Base-by-base conservation (phyloP, 495 filamentous ascomycete species). In the Penicillium atrosanguineum region DNA sequence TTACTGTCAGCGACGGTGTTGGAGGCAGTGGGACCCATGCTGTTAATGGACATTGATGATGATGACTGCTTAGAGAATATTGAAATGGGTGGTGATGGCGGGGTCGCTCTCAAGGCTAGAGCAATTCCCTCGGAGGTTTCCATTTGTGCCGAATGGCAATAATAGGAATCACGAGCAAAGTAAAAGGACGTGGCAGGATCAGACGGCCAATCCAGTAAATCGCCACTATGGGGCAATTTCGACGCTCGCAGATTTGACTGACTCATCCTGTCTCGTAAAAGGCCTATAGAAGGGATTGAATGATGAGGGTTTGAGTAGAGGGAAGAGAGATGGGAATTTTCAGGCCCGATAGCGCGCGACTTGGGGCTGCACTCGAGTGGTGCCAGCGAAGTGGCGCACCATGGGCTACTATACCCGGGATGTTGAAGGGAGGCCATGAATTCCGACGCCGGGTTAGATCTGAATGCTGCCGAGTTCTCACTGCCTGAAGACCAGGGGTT, bases 401-500 rank as follows among this genome's bases (percentile, higher is more conserved):
- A 61, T n/a, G 31, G 50, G 40, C 50, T 39, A 42, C 28, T 51
- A 42, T 41, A 45, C 9, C 53, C 53, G 47, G 54, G 44, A 25
- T 61, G 50, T 15, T 65, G 65, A 52, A 44, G 52, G 25, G 63
- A 21, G 36, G 61, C 47, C 55, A 62, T 59, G 29, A 46, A 42
- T 53, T 53, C 55, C 12, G 57, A 57, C 28, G 46, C 25, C 44
- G 20, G 61, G 60, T 45, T 56, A 29, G 64, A 69, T 56, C 52
- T 56, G 46, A 55, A 68, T 42, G 53, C 60, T 46, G 61, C 20
- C 68, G 68, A 69, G 46, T 58, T 57, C 9, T 56, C 53, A 37
- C 49, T 29, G 16, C 23, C 23, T 23, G 23, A 23, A 5, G 56
- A 48, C 23, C 55, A 59, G 44, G 58, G 59, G 52, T 63, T 19